These are phyloP conservation scores for Candida parachauliodes DNA, from an alignment of 805 yeast species.

Conservation along the genomic window DNA sequence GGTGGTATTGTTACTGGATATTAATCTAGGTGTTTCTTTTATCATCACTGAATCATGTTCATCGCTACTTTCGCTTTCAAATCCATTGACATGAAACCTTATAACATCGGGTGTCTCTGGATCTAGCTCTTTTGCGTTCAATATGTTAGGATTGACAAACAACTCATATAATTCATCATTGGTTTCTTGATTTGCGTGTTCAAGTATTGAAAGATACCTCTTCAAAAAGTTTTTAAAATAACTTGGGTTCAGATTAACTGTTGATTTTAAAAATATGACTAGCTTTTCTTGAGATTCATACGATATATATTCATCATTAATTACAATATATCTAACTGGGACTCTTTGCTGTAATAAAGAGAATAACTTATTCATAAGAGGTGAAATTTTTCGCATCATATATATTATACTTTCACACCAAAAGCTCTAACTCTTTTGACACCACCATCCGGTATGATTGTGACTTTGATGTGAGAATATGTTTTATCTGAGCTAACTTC, in stretches of 20 bases:
- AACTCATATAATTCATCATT: slow-evolving; percentile 42
- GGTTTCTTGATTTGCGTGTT: slow-evolving; percentile 26
- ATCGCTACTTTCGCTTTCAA: slow-evolving; percentile 9
- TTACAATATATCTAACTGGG: slow-evolving; percentile 2
- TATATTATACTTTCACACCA: slow-evolving; percentile 44
- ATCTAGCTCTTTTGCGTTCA: slow-evolving; percentile 27
- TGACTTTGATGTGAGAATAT: slow-evolving; percentile 69
- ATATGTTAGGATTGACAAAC: slow-evolving; percentile 28
- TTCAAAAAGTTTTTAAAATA: slow-evolving; percentile 49
- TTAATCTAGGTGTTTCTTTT: slow-evolving; percentile 58
- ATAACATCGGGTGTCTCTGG: slow-evolving; percentile 39
- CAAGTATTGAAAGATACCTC: slow-evolving; percentile 34
- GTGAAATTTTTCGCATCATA: slow-evolving; percentile 2
- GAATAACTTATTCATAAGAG: slow-evolving; percentile 8
- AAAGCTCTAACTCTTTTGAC: slow-evolving; percentile 84
- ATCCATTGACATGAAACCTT: slow-evolving; percentile 28
- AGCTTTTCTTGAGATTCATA: slow-evolving; percentile 9
- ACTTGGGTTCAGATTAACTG: slow-evolving; percentile 37
- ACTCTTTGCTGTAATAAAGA: slow-evolving; percentile 9
- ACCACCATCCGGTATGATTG: slow-evolving; percentile 96
- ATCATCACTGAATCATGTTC: slow-evolving; percentile 26
- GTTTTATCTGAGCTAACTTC: slow-evolving; percentile 25
- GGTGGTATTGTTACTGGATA: slow-evolving; percentile 78
- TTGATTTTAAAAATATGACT: slow-evolving; percentile 1
- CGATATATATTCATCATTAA: neutral